Conservation (phyloP, 805 yeast genomes). For the Myxozyma monticola region DNA sequence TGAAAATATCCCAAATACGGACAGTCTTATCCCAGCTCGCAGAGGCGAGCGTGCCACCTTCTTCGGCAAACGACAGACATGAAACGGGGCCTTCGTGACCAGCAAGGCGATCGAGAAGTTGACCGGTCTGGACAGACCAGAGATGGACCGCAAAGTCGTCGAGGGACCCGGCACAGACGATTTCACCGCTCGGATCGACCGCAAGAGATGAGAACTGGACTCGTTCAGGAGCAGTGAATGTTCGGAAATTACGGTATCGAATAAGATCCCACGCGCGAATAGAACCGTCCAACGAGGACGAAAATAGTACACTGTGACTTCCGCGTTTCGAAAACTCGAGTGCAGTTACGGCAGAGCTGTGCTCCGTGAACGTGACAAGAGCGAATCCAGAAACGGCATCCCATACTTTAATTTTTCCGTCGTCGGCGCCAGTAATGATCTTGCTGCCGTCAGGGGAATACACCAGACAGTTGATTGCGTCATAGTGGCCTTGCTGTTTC, state of each 20-base stretch:
- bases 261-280: slow-evolving; percentile 96
- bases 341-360: slow-evolving; percentile 82
- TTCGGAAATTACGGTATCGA: slow-evolving; percentile 89
- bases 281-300: slow-evolving; percentile 93
- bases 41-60: slow-evolving; percentile 74
- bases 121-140: slow-evolving; percentile 97
- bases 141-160: slow-evolving; percentile 89
- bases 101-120: slow-evolving; percentile 76
- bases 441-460: slow-evolving; percentile 95
- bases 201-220: slow-evolving; percentile 86
- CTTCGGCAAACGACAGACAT: slow-evolving; percentile 78
- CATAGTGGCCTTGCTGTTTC: slow-evolving; percentile 97
- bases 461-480: slow-evolving; percentile 75
- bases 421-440: slow-evolving; percentile 91
- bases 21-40: slow-evolving; percentile 97
- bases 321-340: slow-evolving; percentile 87
- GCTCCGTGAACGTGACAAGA: slow-evolving; percentile 87
- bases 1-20: slow-evolving; percentile 88
- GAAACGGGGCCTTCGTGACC: slow-evolving; percentile 98
- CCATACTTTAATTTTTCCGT: slow-evolving; percentile 96
- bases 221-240: slow-evolving; percentile 87
- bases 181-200: slow-evolving; percentile 95
- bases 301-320: slow-evolving; percentile 71
- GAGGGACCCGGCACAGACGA: slow-evolving; percentile 90
- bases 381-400: slow-evolving; percentile 91